Conservation (phyloP, 768 basidiomycete species). For the Xerocomus brunneocitrinus region DNA sequence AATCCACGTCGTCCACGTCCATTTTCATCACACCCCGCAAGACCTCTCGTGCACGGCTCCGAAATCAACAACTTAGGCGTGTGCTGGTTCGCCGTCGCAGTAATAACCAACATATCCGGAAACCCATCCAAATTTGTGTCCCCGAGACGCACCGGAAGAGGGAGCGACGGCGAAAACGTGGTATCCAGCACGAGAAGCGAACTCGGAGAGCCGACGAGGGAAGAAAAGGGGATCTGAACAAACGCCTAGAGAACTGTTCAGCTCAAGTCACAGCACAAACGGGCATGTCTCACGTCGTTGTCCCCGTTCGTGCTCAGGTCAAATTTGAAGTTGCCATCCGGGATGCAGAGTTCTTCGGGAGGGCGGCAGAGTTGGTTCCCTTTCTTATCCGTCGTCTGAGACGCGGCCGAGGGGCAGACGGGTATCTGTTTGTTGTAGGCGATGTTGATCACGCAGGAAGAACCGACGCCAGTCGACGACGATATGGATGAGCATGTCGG, state of each 20-base stretch:
- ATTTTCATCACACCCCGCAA: slow-evolving; percentile 51
- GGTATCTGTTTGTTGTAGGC: slow-evolving; percentile 90
- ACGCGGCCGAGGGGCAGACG: slow-evolving; percentile 61
- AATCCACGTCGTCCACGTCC: slow-evolving; percentile 64
- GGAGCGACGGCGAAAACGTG: slow-evolving; percentile 60
- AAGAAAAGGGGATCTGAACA: slow-evolving; percentile 58
- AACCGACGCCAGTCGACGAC: slow-evolving; percentile 62
- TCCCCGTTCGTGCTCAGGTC: slow-evolving; percentile 49
- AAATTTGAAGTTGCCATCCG: slow-evolving; percentile 78
- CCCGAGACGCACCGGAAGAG: slow-evolving; percentile 76
- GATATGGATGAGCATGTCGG: slow-evolving; percentile 77
- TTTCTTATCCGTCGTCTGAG: slow-evolving; percentile 43
- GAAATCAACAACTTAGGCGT: slow-evolving; percentile 63
- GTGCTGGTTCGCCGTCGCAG: slow-evolving; percentile 40
- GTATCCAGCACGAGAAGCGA: slow-evolving; percentile 70
- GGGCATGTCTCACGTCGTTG: slow-evolving; percentile 43
- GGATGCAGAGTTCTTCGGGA: slow-evolving; percentile 75
- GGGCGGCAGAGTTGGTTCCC: slow-evolving; percentile 61
- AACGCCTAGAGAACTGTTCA: slow-evolving; percentile 46
- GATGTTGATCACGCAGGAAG: slow-evolving; percentile 79
- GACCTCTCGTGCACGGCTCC: slow-evolving; percentile 51
- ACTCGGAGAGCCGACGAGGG: slow-evolving; percentile 48
- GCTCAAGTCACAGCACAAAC: neutral
- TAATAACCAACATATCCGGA: slow-evolving; percentile 74
- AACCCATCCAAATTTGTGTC: slow-evolving; percentile 94